A percentile compares a stretch with the other conserved stretches of the same genome.
Evolutionary conservation across 2,329 filamentous ascomycete species (phyloP).

Genomic region (Botryotinia convoluta): DNA sequence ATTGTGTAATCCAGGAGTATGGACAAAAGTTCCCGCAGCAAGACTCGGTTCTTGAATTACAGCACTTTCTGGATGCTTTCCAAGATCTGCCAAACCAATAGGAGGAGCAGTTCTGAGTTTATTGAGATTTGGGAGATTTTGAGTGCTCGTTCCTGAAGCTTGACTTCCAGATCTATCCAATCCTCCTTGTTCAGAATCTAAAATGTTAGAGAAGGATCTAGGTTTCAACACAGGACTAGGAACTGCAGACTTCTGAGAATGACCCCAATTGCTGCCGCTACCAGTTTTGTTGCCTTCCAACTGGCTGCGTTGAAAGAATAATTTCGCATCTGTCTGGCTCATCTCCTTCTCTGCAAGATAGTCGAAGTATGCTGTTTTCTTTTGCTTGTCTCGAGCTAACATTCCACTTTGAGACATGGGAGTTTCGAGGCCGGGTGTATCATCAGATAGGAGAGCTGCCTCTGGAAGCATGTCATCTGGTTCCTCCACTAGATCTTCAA

Average conservation of each 20-base stretch:
- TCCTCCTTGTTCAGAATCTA: constrained; percentile 29
- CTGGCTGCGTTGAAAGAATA: constrained; percentile 91
- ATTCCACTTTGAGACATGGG: constrained; percentile 43
- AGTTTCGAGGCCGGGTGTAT: constrained; percentile 29
- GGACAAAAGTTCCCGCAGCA: constrained; percentile 14
- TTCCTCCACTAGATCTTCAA: constrained; percentile 27
- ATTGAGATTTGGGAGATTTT: constrained; percentile 3
- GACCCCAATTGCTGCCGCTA: constrained; percentile 36
- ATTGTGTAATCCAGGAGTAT: constrained; percentile 20
- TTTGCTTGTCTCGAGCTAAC: constrained; percentile 58
- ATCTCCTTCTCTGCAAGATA: constrained; percentile 91
- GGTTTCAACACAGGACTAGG: constrained; percentile 35
- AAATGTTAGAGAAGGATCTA: constrained; percentile 30
- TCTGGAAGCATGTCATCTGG: constrained; percentile 33
- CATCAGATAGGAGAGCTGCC: constrained; percentile 31
- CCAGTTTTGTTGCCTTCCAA: constrained; percentile 46
- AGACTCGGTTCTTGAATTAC: constrained; percentile 35
- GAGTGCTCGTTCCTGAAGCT: constrained; percentile 33
- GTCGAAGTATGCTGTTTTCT: constrained; percentile 86
- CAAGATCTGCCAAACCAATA: constrained; percentile 34
- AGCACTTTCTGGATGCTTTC: constrained; percentile 36
- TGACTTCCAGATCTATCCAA: constrained; percentile 34
- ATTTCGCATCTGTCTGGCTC: constrained; percentile 89
- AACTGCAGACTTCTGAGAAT: constrained; percentile 33
- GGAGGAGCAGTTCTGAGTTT: constrained; percentile 34